Evolutionary conservation across 768 basidiomycete genomes (phyloP).

Genomic region (Psilocybe cubensis): DNA sequence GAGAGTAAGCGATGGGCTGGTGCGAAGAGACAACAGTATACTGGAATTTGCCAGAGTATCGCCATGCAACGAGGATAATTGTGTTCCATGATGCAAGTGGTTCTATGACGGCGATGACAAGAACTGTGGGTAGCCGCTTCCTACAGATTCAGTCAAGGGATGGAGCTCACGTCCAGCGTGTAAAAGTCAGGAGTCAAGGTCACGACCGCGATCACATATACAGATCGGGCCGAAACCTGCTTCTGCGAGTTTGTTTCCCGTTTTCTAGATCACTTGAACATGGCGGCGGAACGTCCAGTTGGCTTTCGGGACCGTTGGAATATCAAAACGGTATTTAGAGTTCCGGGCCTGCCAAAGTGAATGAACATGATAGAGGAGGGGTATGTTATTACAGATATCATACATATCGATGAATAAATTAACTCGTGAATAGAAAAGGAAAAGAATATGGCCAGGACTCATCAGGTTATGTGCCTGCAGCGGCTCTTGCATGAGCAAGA

Average conservation of each 20-base stretch:
- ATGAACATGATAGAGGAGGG: neutral
- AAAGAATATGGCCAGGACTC: neutral
- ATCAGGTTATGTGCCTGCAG: constrained; percentile 11
- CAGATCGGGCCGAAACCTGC: neutral
- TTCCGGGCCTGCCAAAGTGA: neutral
- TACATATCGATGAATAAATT: neutral
- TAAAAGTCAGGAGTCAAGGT: neutral
- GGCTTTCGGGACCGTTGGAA: neutral
- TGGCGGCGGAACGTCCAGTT: neutral
- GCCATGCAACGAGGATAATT: too few species aligned
- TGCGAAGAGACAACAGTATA: too few species aligned
- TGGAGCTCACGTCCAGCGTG: neutral
- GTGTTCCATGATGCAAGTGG: too few species aligned
- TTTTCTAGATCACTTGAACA: neutral
- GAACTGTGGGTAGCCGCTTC: neutral
- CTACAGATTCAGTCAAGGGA: neutral
- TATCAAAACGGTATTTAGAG: neutral
- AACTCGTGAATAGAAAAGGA: too few species aligned
- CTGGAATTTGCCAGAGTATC: too few species aligned
- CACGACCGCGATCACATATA: neutral
- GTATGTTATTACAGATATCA: neutral
- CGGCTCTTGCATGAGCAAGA: constrained; percentile 46
- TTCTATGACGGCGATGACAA: too few species aligned
- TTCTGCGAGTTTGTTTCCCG: neutral
- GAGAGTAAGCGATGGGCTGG: too few species aligned